Evolutionary conservation across 1,139 yeast genomes (phyloP).

Genomic region (Yamadazyma taylorii): DNA sequence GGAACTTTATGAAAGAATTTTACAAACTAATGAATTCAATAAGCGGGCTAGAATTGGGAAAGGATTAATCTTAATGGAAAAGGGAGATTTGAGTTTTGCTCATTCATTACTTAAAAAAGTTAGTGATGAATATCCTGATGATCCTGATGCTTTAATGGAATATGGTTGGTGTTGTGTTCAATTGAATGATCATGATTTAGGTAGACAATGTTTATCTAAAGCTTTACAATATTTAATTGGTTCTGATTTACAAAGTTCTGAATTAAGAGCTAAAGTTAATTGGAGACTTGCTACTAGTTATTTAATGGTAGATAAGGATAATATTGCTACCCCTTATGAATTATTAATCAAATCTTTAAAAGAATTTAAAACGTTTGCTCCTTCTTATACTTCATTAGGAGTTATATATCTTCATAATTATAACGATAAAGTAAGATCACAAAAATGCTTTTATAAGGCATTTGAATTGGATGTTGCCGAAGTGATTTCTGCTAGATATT

Average conservation of each 20-base stretch:
- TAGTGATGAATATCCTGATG: constrained; percentile 47
- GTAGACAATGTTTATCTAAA: constrained; percentile 49
- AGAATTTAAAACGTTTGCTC: constrained; percentile 62
- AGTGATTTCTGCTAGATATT: constrained; percentile 66
- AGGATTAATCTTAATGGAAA: constrained; percentile 73
- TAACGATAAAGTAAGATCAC: constrained; percentile 66
- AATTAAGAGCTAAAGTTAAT: constrained; percentile 56
- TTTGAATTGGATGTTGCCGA: constrained; percentile 84
- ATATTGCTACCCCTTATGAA: constrained; percentile 47
- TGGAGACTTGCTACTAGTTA: constrained; percentile 77
- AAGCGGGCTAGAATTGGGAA: constrained; percentile 75
- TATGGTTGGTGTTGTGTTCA: constrained; percentile 77
- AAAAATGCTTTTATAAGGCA: constrained; percentile 86
- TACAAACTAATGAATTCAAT: constrained; percentile 44
- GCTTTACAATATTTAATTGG: constrained; percentile 50
- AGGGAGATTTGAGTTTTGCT: constrained; percentile 58
- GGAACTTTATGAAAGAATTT: constrained; percentile 64
- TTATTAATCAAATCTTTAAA: constrained; percentile 63
- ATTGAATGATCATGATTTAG: constrained; percentile 50
- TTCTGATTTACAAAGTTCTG: constrained; percentile 51
- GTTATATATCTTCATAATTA: constrained; percentile 57
- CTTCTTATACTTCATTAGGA: constrained; percentile 82
- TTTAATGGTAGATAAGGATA: constrained; percentile 21
- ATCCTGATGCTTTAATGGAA: constrained; percentile 65
- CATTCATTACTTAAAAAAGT: constrained; percentile 52